A percentile compares a stretch with the other conserved stretches of the same genome.
phyloP scores from a whole-genome alignment of 2,329 filamentous ascomycete species.

The Diaporthe vexans region DNA sequence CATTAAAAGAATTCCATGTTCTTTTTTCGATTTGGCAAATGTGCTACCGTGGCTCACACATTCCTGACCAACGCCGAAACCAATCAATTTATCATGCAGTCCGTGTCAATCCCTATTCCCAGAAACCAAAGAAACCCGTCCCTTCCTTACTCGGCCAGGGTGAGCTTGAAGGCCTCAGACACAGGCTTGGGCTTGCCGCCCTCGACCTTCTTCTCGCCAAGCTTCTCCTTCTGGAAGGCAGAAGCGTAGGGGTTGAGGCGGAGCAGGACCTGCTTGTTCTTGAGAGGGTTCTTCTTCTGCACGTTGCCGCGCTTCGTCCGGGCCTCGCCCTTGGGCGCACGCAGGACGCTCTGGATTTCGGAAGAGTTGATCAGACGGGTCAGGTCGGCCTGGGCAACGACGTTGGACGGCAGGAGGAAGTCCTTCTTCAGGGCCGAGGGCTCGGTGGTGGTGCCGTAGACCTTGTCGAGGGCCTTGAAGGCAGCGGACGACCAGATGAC shows the following conservation, averaged over 20 bases:
- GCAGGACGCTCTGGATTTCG: slow-evolving; percentile 96
- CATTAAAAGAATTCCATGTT: slow-evolving; percentile 41
- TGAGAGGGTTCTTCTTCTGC: slow-evolving; percentile 99
- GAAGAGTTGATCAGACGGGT: slow-evolving; percentile 99
- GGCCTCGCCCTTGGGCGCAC: slow-evolving; percentile 89
- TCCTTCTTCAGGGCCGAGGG: slow-evolving; percentile 97
- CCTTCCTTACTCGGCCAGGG: slow-evolving; percentile 45
- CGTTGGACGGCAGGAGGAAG: slow-evolving; percentile 94
- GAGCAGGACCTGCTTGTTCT: slow-evolving; percentile 98
- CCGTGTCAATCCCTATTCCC: slow-evolving; percentile 40
- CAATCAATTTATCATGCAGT: slow-evolving; percentile 41
- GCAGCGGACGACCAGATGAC: slow-evolving; percentile 98
- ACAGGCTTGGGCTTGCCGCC: slow-evolving; percentile 46
- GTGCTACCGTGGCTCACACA: slow-evolving; percentile 42
- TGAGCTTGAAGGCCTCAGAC: slow-evolving; percentile 46
- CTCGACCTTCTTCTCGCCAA: slow-evolving; percentile 74
- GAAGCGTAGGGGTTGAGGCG: slow-evolving; percentile 98
- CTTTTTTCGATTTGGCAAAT: slow-evolving; percentile 43
- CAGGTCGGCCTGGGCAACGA: slow-evolving; percentile 95
- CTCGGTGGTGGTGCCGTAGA: slow-evolving; percentile 95
- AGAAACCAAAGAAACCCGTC: slow-evolving; percentile 36
- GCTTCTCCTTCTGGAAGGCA: slow-evolving; percentile 88
- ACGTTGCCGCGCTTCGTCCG: slow-evolving; percentile 90
- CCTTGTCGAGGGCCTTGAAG: slow-evolving; percentile 94
- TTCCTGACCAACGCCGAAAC: slow-evolving; percentile 44